A percentile compares a stretch with the other conserved stretches of the same genome.
These are phyloP conservation scores for Melampsora allii-populina DNA, from an alignment of 1,284 basidiomycete genomes.

Conservation along the genomic window DNA sequence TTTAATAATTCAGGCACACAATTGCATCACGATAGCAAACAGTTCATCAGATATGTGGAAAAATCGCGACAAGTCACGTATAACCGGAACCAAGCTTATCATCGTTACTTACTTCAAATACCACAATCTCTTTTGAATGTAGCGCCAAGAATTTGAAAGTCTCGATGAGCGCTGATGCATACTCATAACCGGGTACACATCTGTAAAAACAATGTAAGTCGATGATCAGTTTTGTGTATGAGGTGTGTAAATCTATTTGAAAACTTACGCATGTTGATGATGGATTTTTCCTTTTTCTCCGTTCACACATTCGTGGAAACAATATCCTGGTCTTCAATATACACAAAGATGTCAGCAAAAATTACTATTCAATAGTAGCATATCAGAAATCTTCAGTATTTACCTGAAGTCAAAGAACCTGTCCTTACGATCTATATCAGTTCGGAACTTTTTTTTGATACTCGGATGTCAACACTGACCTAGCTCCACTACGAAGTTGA, in stretches of 20 bases:
- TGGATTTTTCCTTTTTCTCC: constrained; percentile 21
- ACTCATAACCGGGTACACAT: constrained; percentile 26
- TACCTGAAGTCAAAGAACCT: constrained; percentile 41
- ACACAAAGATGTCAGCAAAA: not conserved
- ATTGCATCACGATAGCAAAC: not conserved
- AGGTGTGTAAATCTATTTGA: not conserved
- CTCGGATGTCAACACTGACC: not conserved
- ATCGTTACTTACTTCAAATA: constrained; percentile 16
- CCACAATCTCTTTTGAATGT: constrained; percentile 26
- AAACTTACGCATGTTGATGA: constrained; percentile 38
- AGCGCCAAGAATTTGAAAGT: constrained; percentile 24
- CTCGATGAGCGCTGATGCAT: constrained; percentile 15
- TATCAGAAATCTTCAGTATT: not conserved
- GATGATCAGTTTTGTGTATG: not conserved
- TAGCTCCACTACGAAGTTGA: constrained; percentile 25
- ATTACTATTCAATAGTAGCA: not conserved
- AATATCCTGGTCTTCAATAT: constrained; percentile 30
- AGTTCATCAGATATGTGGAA: not conserved
- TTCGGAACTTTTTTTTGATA: not conserved
- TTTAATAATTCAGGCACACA: not conserved
- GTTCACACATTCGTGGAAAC: constrained; percentile 33
- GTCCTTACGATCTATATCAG: not conserved
- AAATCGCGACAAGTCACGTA: not conserved
- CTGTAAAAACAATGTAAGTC: not conserved
- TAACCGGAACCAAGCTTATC: not conserved